Percentiles rank a stretch among this genome's conserved stretches.
Evolutionary conservation across 192 early-diverging fungal species (phyloP).

Genomic region (Dissophora globulifera): DNA sequence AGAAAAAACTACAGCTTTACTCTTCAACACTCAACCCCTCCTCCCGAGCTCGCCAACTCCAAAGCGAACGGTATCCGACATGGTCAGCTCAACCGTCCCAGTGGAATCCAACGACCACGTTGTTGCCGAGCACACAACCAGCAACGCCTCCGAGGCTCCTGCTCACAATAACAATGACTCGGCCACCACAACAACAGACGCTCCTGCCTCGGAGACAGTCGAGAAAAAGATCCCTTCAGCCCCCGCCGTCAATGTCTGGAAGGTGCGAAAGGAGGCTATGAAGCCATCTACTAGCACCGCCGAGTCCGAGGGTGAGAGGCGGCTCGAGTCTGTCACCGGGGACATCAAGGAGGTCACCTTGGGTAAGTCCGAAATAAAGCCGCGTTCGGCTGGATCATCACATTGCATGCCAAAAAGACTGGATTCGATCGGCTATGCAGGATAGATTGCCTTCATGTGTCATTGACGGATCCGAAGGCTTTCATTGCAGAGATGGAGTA

Average conservation of each 20-base stretch:
- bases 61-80: too few relatives aligned
- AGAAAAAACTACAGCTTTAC: too few relatives aligned
- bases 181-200: background rate
- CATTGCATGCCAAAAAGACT: too few relatives aligned
- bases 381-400: background rate
- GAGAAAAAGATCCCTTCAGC: constrained; percentile 26
- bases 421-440: background rate
- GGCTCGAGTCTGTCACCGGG: constrained; percentile 46
- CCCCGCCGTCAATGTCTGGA: constrained; percentile 44
- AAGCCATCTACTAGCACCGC: constrained; percentile 23
- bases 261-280: constrained; percentile 41
- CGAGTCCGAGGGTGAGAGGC: constrained; percentile 37
- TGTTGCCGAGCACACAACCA: constrained; percentile 14
- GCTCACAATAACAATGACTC: background rate
- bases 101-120: constrained; percentile 22
- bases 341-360: constrained; percentile 49
- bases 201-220: background rate
- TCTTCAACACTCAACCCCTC: too few relatives aligned
- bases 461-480: too few relatives aligned
- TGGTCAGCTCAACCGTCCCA: constrained; percentile 43
- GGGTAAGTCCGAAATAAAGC: too few relatives aligned
- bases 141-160: background rate
- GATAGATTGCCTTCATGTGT: background rate
- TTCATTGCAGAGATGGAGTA: too few relatives aligned
- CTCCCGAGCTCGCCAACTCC: too few relatives aligned